phyloP scores from a whole-genome alignment of 148 eudicot species.

The Salicornia ramosissima region DNA sequence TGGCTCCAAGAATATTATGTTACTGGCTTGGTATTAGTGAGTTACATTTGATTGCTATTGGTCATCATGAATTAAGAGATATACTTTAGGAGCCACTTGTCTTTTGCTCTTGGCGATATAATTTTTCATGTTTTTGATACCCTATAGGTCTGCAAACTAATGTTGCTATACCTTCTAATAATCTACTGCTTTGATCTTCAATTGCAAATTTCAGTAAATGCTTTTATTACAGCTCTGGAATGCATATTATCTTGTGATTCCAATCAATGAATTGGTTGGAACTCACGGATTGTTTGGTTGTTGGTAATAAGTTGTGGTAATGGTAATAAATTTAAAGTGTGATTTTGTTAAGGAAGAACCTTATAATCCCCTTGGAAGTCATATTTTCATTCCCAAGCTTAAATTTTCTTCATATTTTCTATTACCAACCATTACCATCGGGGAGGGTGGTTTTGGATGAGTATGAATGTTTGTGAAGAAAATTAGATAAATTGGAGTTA shows the following conservation, averaged over 20 bases:
- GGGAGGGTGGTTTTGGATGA: no score
- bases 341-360: no score
- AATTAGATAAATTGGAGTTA: no score
- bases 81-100: background rate
- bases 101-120: background rate
- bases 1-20: background rate
- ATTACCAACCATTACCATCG: no score
- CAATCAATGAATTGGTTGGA: background rate
- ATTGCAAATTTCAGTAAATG: background rate
- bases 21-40: background rate
- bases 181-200: background rate
- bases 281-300: no score
- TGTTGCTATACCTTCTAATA: background rate
- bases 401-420: no score
- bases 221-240: background rate
- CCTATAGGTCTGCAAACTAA: background rate
- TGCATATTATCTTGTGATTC: background rate
- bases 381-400: no score
- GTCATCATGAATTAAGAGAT: background rate
- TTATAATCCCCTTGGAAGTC: no score
- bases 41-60: no score
- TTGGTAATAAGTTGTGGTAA: no score
- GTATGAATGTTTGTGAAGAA: no score
- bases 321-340: no score
- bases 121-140: background rate